A percentile compares a stretch with the other conserved stretches of the same genome.
phyloP scores from a whole-genome alignment of 371 early-diverging fungal genomes.

The Apophysomyces trapeziformis region DNA sequence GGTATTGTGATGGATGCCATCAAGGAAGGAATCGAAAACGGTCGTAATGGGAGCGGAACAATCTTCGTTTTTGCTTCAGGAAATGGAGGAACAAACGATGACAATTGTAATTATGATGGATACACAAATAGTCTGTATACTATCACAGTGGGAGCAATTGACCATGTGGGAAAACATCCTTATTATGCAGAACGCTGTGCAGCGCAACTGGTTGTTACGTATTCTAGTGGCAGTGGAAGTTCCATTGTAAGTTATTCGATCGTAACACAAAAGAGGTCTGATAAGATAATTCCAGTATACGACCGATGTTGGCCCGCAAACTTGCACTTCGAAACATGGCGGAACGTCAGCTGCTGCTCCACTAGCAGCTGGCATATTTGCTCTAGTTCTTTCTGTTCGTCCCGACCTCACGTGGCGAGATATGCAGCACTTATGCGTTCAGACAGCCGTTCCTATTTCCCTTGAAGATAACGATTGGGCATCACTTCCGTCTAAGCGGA shows the following conservation, averaged over 20 bases:
- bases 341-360: slow-evolving; percentile 94
- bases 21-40: slow-evolving; percentile 78
- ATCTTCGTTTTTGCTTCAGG: slow-evolving; percentile 95
- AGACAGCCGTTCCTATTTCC: slow-evolving; percentile 77
- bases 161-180: slow-evolving; percentile 76
- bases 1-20: slow-evolving; percentile 81
- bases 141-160: slow-evolving; percentile 90
- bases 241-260: slow-evolving; percentile 56
- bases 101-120: slow-evolving; percentile 97
- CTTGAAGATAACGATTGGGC: slow-evolving; percentile 68
- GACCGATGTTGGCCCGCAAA: slow-evolving; percentile 64
- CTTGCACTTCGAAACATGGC: slow-evolving; percentile 75
- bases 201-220: slow-evolving; percentile 87
- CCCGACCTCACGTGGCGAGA: slow-evolving; percentile 94
- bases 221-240: slow-evolving; percentile 71
- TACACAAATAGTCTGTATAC: slow-evolving; percentile 95
- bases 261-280: background rate
- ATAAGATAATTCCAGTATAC: slow-evolving; percentile 51
- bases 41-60: slow-evolving; percentile 84
- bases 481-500: slow-evolving; percentile 64
- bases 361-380: slow-evolving; percentile 80
- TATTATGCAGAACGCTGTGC: slow-evolving; percentile 87
- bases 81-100: slow-evolving; percentile 82
- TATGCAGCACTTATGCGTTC: slow-evolving; percentile 81
- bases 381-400: slow-evolving; percentile 66